Percentiles rank a stretch among this genome's conserved stretches.
phyloP scores from a whole-genome alignment of 2,329 filamentous ascomycete genomes.

The Alternaria arborescens region DNA sequence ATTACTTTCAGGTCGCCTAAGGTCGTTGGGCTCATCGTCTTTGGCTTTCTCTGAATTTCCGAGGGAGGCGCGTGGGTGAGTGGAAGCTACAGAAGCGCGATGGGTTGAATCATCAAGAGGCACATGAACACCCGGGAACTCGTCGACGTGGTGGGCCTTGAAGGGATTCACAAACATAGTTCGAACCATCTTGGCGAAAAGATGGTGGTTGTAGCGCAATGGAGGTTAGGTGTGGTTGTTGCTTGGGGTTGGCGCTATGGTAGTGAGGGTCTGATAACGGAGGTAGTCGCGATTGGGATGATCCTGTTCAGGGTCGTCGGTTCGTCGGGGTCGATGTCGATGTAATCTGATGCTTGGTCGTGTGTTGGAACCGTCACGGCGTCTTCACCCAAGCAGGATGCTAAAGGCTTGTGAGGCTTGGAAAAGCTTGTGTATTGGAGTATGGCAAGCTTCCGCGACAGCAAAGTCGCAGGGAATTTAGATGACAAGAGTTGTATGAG shows the following conservation, averaged over 20 bases:
- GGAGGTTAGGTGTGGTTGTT: constrained; percentile 19
- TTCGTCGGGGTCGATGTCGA: not conserved
- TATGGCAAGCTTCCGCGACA: constrained; percentile 10
- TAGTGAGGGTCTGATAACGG: constrained; percentile 4
- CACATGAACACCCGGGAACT: constrained; percentile 61
- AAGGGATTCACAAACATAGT: constrained; percentile 59
- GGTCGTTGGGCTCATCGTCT: constrained; percentile 43
- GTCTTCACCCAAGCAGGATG: constrained; percentile 28
- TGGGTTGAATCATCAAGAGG: constrained; percentile 58
- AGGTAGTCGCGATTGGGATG: constrained; percentile 15
- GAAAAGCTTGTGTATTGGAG: constrained; percentile 36
- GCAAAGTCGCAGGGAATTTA: constrained; percentile 3
- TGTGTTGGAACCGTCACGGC: constrained; percentile 27
- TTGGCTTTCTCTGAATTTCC: constrained; percentile 32
- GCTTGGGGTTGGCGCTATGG: constrained; percentile 17
- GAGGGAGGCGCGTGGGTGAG: constrained; percentile 23
- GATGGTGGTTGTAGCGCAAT: constrained; percentile 11
- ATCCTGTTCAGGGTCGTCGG: constrained; percentile 12
- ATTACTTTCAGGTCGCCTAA: constrained; percentile 30
- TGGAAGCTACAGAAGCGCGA: constrained; percentile 41
- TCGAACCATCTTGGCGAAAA: constrained; percentile 46
- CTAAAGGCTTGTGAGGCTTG: constrained; percentile 36
- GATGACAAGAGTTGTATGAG: constrained; percentile 1
- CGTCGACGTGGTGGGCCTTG: constrained; percentile 59
- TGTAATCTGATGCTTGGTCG: constrained; percentile 1